Evolutionary conservation across 768 basidiomycete genomes (phyloP), one percentile per base, ranked within the genome.

Genomic region (Pulveroboletus sp.): DNA sequence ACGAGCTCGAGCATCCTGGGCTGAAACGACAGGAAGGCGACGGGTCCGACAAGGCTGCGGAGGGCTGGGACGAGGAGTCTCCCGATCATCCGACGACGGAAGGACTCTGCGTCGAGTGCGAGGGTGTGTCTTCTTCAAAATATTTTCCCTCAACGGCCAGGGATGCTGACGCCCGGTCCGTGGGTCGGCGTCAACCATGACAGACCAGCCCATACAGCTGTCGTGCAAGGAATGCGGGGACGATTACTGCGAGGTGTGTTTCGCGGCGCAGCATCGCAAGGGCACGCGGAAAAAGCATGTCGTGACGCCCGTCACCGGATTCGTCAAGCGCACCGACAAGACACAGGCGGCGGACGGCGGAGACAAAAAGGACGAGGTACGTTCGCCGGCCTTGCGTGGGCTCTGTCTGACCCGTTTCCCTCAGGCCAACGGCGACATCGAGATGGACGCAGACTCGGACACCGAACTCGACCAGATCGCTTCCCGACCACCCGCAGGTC

Each of bases 191-290:
- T 27, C 20, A 16, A 8, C 12, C 13, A 34, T 4, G 48, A 20
- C 52, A 93, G 90, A 93, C 71, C 90, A 93, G 64, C 89, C 90
- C 47, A 86, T 88, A 5, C 79, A 88, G 61, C 59, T 92, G 19
- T 66, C 73, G 43, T 93, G 90, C 61, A 81, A 85, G 60, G 76
- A 77, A 11, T 93, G 90, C 63, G 70, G 61, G 3, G 90, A 92
- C 62, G 66, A 74, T 17, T 92, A 82, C 60, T 92, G 90, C 52
- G 85, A 90, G 62, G 90, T 93, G 20, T 93, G 90, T 73, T 93
- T 86, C 64, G 79, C 85, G 10, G 79, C 89, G 1, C 88, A 88
- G 61, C 90, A 93, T 65, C 73, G 89, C 40, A 93, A 92, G 58
- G 90, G 90, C 8, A 75, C 82, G 3, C 76, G 90, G 42, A 89